phyloP scores from a whole-genome alignment of 345 rosid species.

The Euclidium syriacum region DNA sequence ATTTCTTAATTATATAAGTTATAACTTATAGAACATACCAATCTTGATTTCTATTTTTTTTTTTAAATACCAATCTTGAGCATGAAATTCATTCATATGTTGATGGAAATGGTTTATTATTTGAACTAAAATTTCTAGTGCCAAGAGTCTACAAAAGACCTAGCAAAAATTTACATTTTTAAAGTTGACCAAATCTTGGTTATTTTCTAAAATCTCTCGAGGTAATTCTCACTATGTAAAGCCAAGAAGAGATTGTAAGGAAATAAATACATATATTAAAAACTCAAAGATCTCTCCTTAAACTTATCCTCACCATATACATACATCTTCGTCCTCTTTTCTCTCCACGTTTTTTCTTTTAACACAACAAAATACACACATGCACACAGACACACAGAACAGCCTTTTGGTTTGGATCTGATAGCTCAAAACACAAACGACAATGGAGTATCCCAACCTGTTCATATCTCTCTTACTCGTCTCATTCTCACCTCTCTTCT shows the following conservation, averaged over 20 bases:
- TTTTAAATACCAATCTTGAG: too few relatives aligned
- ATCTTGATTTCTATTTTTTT: too few relatives aligned
- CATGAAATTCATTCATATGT: too few relatives aligned
- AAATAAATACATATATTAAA: background rate
- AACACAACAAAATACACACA: background rate
- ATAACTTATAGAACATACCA: too few relatives aligned
- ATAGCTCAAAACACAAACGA: background rate
- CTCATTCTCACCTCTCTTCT: slow-evolving; percentile 1
- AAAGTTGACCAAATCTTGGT: slow-evolving; percentile 5
- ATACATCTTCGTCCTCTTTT: slow-evolving; percentile 18
- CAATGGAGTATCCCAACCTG: slow-evolving; percentile 13
- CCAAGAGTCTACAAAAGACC: too few relatives aligned
- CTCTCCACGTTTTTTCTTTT: slow-evolving; percentile 20
- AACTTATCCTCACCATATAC: slow-evolving; percentile 23
- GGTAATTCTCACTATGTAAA: background rate
- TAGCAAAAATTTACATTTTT: too few relatives aligned
- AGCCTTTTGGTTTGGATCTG: slow-evolving; percentile 7
- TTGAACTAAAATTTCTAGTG: too few relatives aligned
- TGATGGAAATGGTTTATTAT: too few relatives aligned
- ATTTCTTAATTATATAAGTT: too few relatives aligned
- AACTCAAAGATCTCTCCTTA: slow-evolving; percentile 4
- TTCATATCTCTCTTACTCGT: slow-evolving; percentile 10
- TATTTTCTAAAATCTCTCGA: background rate
- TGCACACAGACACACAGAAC: background rate
- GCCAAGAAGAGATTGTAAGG: background rate